phyloP scores from a whole-genome alignment of 116 monocot species.

The Phalaenopsis hybrid region DNA sequence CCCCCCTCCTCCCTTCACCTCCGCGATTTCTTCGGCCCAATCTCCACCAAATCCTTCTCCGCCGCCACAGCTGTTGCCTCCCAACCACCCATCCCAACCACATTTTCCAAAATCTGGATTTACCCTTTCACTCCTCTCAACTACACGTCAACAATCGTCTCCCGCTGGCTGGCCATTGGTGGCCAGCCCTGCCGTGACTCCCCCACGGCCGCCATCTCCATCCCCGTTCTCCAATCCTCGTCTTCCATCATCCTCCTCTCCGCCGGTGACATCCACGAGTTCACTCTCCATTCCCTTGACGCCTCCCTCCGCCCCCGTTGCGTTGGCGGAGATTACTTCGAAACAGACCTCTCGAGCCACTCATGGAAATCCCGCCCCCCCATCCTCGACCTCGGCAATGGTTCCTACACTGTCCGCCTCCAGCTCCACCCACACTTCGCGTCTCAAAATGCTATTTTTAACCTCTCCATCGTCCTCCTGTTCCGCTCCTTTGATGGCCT shows the following conservation, averaged over 20 bases:
- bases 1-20: background rate
- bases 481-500: conserved; percentile 77
- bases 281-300: conserved; percentile 48
- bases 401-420: conserved; percentile 62
- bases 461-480: conserved; percentile 64
- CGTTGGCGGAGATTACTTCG: conserved; percentile 90
- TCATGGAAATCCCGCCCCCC: conserved; percentile 91
- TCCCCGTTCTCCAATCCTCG: conserved; percentile 27
- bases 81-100: background rate
- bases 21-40: background rate
- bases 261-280: conserved; percentile 42
- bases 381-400: conserved; percentile 64
- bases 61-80: background rate
- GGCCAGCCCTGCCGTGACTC: conserved; percentile 46
- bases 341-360: conserved; percentile 63
- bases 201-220: conserved; percentile 42
- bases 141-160: conserved; percentile 61
- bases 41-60: background rate
- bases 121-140: conserved; percentile 15
- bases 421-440: conserved; percentile 69
- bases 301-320: conserved; percentile 34
- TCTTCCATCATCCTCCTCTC: conserved; percentile 7
- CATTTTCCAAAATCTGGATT: conserved; percentile 20
- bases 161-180: conserved; percentile 50
- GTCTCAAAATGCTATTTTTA: conserved; percentile 24